Evolutionary conservation across 345 rosid genomes (phyloP).

Genomic region (Zanthoxylum bungeanum): DNA sequence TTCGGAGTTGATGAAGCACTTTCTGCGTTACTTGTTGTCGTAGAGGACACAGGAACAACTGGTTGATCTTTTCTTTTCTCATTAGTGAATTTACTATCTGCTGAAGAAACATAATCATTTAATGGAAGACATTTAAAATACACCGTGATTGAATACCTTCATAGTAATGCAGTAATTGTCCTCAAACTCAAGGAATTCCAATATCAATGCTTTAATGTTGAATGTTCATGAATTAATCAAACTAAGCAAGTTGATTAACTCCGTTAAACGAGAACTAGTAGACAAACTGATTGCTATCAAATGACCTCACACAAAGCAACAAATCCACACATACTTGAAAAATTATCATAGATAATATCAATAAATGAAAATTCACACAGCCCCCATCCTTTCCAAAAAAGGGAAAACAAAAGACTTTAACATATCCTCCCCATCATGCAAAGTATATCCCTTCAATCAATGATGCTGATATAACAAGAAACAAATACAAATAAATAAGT

Average conservation of each 20-base stretch:
- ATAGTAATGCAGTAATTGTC: conserved; percentile 1
- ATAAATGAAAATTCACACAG: background rate
- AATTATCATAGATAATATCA: background rate
- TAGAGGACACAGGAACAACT: conserved; percentile 39
- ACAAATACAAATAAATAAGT: too few species aligned
- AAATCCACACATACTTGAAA: background rate
- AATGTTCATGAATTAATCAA: background rate
- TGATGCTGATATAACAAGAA: background rate
- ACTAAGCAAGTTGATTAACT: background rate
- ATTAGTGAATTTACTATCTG: conserved; percentile 36
- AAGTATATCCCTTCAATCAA: background rate
- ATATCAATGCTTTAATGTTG: background rate
- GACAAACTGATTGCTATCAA: conserved; percentile 4
- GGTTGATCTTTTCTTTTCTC: conserved; percentile 39
- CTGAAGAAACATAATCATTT: too few species aligned
- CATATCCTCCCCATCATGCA: background rate
- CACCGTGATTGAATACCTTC: too few species aligned
- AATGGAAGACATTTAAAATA: too few species aligned
- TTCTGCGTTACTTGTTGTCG: conserved; percentile 44
- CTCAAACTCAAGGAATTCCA: background rate
- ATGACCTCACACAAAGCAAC: background rate
- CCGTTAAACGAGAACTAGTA: background rate
- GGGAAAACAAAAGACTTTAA: background rate
- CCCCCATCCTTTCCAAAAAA: conserved; percentile 8
- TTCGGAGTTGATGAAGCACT: conserved; percentile 56